Base-by-base conservation (phyloP, 2,329 filamentous ascomycete genomes). In the Aspergillus fumigatiaffinis region DNA sequence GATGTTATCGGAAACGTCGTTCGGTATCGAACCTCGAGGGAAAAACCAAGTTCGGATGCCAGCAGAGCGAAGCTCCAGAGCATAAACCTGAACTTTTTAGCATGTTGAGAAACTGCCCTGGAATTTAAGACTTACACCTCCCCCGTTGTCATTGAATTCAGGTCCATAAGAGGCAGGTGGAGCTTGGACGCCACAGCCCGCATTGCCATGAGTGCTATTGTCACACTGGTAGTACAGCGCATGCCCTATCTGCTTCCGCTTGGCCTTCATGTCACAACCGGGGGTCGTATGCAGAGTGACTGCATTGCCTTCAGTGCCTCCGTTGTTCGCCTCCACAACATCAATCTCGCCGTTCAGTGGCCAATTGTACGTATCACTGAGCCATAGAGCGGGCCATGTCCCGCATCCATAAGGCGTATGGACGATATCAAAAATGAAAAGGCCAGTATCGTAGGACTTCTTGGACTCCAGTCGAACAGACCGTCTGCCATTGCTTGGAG, bases 11-110 rank as follows among this genome's bases (percentile, higher is more conserved):
- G 75, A 70, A 59, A 89, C 80, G 63, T 87, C 83, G 14, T 63
- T 51, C 1, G 84, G 84, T 14, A 85, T 75, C 1, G 67, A 67
- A 49, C 64, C 65, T 25, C 82, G 75, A 0, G 69, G 71, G 62
- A 86, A 87, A 74, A 84, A 82, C 86, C 85, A 88, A 63, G 84
- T 76, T 26, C 86, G 80, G 62, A 88, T 87, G 1, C 86, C 86
- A 21, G 78, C 84, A 17, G 77, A 65, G 21, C 85, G 80, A 73
- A 84, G 82, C 70, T 88, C 85, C 61, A 87, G 73, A 8, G 84
- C 85, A 67, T 87, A 82, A 54, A 86, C 65, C 73, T 75, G 25
- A 8, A 2, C 2, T 29, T 21, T 50, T 29, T 3, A 38, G 32
- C 28, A 52, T 47, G 10, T 14, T 23, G 14, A 44, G 21, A 47